phyloP scores from a whole-genome alignment of 2,329 filamentous ascomycete species.

The Colletotrichum sp. region DNA sequence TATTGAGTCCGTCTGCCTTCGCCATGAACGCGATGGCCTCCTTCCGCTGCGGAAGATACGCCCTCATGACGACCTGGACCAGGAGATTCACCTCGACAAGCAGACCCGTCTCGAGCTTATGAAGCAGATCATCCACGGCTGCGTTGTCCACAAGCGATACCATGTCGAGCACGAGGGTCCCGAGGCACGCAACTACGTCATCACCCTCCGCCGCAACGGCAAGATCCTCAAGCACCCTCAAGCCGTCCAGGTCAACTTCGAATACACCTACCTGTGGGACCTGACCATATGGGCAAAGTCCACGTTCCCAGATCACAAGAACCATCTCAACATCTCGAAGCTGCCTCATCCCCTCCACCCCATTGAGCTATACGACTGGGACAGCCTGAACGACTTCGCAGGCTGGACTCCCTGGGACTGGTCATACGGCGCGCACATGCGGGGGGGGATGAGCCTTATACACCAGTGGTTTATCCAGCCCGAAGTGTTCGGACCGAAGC shows the following conservation, averaged over 20 bases:
- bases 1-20: accelerated
- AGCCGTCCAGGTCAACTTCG: not conserved
- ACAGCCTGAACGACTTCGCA: accelerated
- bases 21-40: not conserved
- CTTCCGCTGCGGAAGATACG: not conserved
- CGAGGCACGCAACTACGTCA: not conserved
- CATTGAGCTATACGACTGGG: accelerated
- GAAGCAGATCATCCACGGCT: not conserved
- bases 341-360: not conserved
- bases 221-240: accelerated
- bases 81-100: not conserved
- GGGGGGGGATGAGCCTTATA: not conserved
- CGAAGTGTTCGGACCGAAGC: not conserved
- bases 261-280: accelerated
- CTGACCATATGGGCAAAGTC: not conserved
- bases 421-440: no score
- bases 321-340: not conserved
- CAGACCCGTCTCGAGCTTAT: not conserved
- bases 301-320: accelerated
- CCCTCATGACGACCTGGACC: accelerated
- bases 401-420: accelerated
- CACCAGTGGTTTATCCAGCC: accelerated
- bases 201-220: not conserved
- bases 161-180: not conserved
- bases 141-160: accelerated